Evolutionary conservation across 305 asterid genomes (phyloP).

Genomic region (Rubia tinctorum): DNA sequence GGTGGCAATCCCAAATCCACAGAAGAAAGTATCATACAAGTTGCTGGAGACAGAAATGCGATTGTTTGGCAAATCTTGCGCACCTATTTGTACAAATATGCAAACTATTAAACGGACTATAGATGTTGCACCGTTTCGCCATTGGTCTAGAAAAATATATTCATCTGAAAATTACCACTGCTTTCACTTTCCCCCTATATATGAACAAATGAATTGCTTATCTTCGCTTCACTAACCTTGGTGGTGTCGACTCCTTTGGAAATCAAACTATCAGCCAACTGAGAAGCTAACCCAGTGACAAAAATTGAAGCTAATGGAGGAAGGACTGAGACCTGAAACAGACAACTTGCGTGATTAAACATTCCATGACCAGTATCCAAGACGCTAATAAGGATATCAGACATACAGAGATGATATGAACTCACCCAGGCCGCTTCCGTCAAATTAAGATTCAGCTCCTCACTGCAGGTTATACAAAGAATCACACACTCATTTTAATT

Average conservation of each 20-base stretch:
- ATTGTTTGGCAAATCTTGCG: conserved; percentile 93
- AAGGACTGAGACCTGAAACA: conserved; percentile 84
- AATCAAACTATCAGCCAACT: conserved; percentile 84
- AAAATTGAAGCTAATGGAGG: conserved; percentile 97
- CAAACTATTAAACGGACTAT: background rate
- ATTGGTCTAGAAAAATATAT: background rate
- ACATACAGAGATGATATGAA: conserved; percentile 18
- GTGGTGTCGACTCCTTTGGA: conserved; percentile 87
- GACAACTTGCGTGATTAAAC: background rate
- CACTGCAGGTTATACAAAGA: conserved; percentile 54
- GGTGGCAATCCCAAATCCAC: conserved; percentile 84
- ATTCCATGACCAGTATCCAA: background rate
- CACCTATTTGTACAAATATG: conserved; percentile 46
- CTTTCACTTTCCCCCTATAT: background rate
- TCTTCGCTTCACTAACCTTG: conserved; percentile 41
- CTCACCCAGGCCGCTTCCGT: conserved; percentile 99
- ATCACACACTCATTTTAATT: conserved; percentile 4
- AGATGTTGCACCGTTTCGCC: background rate
- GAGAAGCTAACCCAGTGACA: conserved; percentile 85
- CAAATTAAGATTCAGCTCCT: conserved; percentile 86
- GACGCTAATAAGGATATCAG: background rate
- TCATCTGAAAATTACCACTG: background rate
- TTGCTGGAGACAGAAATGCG: conserved; percentile 87
- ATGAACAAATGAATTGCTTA: background rate
- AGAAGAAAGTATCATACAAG: conserved; percentile 91